Evolutionary conservation across 345 rosid species (phyloP).

Genomic region (Bretschneidera sinensis): DNA sequence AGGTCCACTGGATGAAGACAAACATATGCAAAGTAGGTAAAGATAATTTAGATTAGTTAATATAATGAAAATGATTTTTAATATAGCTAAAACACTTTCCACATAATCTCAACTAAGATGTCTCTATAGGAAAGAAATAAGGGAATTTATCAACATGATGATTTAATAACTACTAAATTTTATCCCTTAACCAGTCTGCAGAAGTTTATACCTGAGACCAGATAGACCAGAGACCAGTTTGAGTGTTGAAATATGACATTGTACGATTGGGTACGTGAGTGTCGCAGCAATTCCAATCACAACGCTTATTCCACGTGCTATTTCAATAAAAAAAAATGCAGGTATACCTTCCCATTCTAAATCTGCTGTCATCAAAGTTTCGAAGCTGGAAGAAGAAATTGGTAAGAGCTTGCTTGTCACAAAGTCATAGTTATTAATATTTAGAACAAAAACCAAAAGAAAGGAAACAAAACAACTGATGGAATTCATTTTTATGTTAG

Average conservation of each 20-base stretch:
- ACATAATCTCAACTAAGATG: not conserved
- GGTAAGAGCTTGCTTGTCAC: not conserved
- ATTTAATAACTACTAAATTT: too few species aligned
- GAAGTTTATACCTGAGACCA: constrained; percentile 67
- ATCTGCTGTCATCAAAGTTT: constrained; percentile 84
- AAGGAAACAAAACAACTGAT: not conserved
- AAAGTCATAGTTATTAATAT: not conserved
- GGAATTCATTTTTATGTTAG: not conserved
- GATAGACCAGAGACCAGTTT: constrained; percentile 84
- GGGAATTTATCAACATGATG: too few species aligned
- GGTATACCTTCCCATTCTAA: constrained; percentile 77
- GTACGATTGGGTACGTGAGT: constrained; percentile 56
- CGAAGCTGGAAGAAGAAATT: constrained; percentile 40
- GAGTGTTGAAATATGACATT: constrained; percentile 46
- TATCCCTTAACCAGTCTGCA: not conserved
- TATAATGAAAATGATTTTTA: not conserved
- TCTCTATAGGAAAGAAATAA: too few species aligned
- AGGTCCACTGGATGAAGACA: constrained; percentile 54
- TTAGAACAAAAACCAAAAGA: not conserved
- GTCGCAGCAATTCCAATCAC: constrained; percentile 72
- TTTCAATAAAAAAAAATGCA: constrained; percentile 57
- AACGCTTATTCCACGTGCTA: constrained; percentile 77
- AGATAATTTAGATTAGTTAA: too few species aligned
- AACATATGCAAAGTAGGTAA: not conserved
- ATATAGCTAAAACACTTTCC: not conserved